Base-by-base conservation (phyloP, 1,284 basidiomycete genomes). In the Cutaneotrichosporon sp. region DNA sequence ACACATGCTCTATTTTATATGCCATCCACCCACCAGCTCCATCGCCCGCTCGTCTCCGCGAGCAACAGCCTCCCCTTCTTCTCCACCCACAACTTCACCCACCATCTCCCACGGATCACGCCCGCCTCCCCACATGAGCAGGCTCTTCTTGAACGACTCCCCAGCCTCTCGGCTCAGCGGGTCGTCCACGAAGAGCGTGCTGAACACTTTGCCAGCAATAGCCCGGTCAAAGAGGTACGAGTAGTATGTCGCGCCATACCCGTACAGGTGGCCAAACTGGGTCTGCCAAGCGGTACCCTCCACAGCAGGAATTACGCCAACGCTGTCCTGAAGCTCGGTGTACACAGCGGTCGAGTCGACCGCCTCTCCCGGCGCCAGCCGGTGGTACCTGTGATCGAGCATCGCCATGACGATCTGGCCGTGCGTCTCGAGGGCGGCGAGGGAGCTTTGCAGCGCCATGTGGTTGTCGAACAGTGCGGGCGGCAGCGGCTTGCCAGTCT, bases 161-260 rank as follows among this genome's bases (percentile, higher is more conserved):
- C 94, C 80, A 11, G 88, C 42, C 77, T 78, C 53, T 77, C 80
- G 26, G 84, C 79, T 79, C 17, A 91, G 71, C 0, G 87, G 87
- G 37, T 63, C 59, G n/a, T 68, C 64, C 2, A 77, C 76, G 65
- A 98, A 97, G 0, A 96, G 77, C 17, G 84, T 79, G 11, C 78
- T 74, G 87, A 90, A 98, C 1, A 97, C 84, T 33, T 87, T 82
- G 11, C 88, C 87, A 0, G 96, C 94, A 55, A 98, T 96, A 3
- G 91, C 91, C 4, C 93, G 83, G 65, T 97, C 96, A 61, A 98
- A 91, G 7, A 97, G 79, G 72, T 98, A 98, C 14, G 90, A 92
- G 68, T 98, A 98, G 75, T 98, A 98, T 1, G 90, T 96, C 9
- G 93, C 90, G 7, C 94, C 93, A 65, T 98, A 98, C 1, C 93